A percentile compares a stretch with the other conserved stretches of the same genome.
phyloP scores from a whole-genome alignment of 1,139 yeast species.

The Pneumocystis jirovecii region DNA sequence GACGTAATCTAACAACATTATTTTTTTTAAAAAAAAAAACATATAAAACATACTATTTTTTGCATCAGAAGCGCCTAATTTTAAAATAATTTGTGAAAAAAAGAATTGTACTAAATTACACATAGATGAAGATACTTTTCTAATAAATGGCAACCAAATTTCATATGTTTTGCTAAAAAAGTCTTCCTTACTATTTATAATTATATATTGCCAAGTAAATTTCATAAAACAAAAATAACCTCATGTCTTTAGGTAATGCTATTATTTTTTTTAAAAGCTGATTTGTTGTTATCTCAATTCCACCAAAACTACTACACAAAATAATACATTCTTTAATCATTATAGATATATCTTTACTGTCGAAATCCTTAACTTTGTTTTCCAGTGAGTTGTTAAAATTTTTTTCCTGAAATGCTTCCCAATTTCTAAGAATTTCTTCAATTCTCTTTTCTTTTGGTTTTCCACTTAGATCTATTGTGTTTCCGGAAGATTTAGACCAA shows the following conservation, averaged over 20 bases:
- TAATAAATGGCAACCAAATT: not conserved
- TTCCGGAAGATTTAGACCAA: constrained; percentile 35
- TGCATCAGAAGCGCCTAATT: not conserved
- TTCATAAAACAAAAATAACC: not conserved
- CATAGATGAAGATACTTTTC: not conserved
- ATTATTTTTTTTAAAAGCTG: not conserved
- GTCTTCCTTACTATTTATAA: not conserved
- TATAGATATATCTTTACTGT: not conserved
- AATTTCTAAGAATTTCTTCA: not conserved
- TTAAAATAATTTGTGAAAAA: not conserved
- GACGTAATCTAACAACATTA: not conserved
- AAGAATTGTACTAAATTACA: not conserved
- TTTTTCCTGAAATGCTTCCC: not conserved
- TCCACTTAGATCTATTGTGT: not conserved
- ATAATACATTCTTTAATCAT: not conserved
- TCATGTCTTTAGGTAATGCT: not conserved
- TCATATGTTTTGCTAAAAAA: not conserved
- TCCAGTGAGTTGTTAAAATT: not conserved
- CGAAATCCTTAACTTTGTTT: not conserved
- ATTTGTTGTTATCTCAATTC: not conserved
- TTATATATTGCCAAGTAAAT: not conserved
- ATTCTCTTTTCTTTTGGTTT: not conserved
- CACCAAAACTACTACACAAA: not conserved
- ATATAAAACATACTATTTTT: not conserved
- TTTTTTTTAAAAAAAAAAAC: not conserved